phyloP scores from a whole-genome alignment of 2,329 filamentous ascomycete genomes.

The Fusarium bactridioides region DNA sequence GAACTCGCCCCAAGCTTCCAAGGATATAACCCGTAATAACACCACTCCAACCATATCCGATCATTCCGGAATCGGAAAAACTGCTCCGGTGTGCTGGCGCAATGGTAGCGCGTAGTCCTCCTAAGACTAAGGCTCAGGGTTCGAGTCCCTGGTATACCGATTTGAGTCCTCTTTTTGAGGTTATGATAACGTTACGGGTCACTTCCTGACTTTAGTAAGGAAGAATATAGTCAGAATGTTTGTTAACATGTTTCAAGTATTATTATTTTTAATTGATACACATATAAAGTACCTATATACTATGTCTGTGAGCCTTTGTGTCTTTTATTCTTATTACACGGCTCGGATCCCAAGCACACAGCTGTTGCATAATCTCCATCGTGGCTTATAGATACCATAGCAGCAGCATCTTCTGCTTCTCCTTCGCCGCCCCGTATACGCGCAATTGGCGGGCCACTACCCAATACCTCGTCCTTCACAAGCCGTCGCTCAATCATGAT shows the following conservation, averaged over 20 bases:
- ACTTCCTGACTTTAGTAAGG: rapidly evolving
- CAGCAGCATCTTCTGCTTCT: slow-evolving; percentile 58
- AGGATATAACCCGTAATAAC: slow-evolving; percentile 12
- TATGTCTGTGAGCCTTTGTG: background rate
- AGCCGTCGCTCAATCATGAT: slow-evolving; percentile 55
- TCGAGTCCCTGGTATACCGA: slow-evolving; percentile 49
- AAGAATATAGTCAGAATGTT: background rate
- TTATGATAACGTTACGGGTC: no score
- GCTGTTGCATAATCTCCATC: slow-evolving; percentile 84
- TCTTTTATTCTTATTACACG: background rate
- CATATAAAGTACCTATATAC: background rate
- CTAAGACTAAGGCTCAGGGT: slow-evolving; percentile 53
- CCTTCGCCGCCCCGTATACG: slow-evolving; percentile 48
- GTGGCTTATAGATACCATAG: slow-evolving; percentile 83
- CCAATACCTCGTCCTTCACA: slow-evolving; percentile 39
- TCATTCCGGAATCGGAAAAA: slow-evolving; percentile 18
- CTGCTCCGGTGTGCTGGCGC: slow-evolving; percentile 32
- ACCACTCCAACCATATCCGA: slow-evolving; percentile 13
- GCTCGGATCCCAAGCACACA: slow-evolving; percentile 64
- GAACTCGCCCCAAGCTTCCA: rapidly evolving
- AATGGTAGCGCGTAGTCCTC: slow-evolving; percentile 52
- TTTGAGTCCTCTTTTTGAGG: background rate
- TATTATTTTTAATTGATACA: background rate
- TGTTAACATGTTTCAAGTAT: background rate
- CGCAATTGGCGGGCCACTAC: slow-evolving; percentile 55